phyloP scores from a whole-genome alignment of 2,329 filamentous ascomycete species.

The Penicillium corylophilum region DNA sequence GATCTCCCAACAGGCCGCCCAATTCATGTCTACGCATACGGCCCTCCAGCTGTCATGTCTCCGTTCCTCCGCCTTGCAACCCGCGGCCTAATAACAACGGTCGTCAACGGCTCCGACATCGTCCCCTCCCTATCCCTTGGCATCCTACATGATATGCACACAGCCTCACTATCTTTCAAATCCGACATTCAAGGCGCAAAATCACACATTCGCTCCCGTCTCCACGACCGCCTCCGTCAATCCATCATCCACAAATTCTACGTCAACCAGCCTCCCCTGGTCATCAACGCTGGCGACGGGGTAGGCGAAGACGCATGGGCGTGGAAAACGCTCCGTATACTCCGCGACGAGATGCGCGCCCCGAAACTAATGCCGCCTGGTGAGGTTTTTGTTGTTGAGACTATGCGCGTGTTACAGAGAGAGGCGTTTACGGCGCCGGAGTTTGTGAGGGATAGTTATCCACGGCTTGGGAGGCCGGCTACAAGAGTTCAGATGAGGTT shows the following conservation, averaged over 20 bases:
- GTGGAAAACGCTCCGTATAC: conserved; percentile 62
- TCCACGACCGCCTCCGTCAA: conserved; percentile 65
- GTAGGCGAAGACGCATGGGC: conserved; percentile 68
- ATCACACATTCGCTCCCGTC: conserved; percentile 63
- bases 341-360: conserved; percentile 67
- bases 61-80: conserved; percentile 68
- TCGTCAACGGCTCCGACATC: conserved; percentile 71
- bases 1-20: conserved; percentile 66
- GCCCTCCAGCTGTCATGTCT: conserved; percentile 71
- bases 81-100: conserved; percentile 70
- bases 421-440: conserved; percentile 58
- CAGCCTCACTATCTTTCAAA: conserved; percentile 70
- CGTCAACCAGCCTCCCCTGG: conserved; percentile 46
- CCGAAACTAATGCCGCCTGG: conserved; percentile 72
- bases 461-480: conserved; percentile 61
- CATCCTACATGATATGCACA: conserved; percentile 71
- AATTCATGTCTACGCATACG: conserved; percentile 78
- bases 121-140: conserved; percentile 73
- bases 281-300: conserved; percentile 47
- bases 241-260: conserved; percentile 64
- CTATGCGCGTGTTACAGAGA: conserved; percentile 63
- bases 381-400: conserved; percentile 73
- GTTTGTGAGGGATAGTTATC: conserved; percentile 41
- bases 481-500: conserved; percentile 69
- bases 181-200: conserved; percentile 67